These are phyloP conservation scores for Moniliella sp. DNA, from an alignment of 1,284 basidiomycete genomes.

Conservation along the genomic window DNA sequence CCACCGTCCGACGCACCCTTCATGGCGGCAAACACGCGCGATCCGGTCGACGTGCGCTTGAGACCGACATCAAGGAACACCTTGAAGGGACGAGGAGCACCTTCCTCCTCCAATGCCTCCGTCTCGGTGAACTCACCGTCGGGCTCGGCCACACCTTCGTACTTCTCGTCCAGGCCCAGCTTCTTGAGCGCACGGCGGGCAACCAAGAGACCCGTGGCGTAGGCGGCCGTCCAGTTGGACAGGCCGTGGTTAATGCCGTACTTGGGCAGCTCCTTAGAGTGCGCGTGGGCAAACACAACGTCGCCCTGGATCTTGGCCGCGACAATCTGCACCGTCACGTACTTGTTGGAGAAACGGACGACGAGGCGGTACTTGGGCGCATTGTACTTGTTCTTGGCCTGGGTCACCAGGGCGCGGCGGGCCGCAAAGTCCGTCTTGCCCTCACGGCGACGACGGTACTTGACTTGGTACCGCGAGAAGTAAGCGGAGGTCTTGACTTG, in stretches of 20 bases:
- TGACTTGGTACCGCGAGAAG: conserved; percentile 76
- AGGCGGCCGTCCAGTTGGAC: conserved; percentile 95
- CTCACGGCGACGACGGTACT: conserved; percentile 54
- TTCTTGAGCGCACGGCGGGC: conserved; percentile 87
- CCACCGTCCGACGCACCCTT: conserved; percentile 98
- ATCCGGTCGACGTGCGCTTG: conserved; percentile 89
- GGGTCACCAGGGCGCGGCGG: conserved; percentile 77
- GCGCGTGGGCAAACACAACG: conserved; percentile 51
- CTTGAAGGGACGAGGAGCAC: conserved; percentile 93
- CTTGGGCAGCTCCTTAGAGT: conserved; percentile 69
- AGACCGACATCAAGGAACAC: conserved; percentile 94
- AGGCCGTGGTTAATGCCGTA: conserved; percentile 97
- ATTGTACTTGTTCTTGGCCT: conserved; percentile 99
- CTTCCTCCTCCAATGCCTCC: conserved; percentile 67
- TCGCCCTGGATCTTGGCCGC: conserved; percentile 95
- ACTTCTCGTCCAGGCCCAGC: conserved; percentile 92
- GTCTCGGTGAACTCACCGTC: conserved; percentile 65
- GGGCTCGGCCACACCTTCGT: conserved; percentile 80
- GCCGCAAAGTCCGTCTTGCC: conserved; percentile 99
- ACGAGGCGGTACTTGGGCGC: conserved; percentile 95
- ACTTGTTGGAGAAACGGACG: conserved; percentile 52
- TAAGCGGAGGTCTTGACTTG: conserved; percentile 50
- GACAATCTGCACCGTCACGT: conserved; percentile 47
- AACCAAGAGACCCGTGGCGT: conserved; percentile 84
- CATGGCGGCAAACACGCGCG: conserved; percentile 92